Evolutionary conservation across 1,139 yeast genomes (phyloP).

Genomic region (Suzukiozyma palmioleophila): DNA sequence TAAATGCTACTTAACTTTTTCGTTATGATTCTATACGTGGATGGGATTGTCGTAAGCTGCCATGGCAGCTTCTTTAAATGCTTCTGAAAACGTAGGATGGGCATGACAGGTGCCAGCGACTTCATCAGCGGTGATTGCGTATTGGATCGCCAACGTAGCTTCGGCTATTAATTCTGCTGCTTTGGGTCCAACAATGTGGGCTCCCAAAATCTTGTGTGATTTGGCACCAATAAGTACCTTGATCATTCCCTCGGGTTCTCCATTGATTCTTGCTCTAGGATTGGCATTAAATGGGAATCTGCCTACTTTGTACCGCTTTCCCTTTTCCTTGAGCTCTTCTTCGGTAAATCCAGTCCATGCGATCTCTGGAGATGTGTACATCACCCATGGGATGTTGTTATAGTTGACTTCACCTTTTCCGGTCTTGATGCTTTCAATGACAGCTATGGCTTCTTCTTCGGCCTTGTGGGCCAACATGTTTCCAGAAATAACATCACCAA

Average conservation of each 20-base stretch:
- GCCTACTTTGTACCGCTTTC: conserved; percentile 88
- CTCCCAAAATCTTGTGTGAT: conserved; percentile 94
- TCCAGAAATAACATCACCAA: conserved; percentile 97
- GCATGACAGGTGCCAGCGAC: conserved; percentile 97
- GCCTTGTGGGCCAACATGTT: conserved; percentile 99
- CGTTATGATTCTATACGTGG: conserved; percentile 70
- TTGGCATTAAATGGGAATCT: conserved; percentile 98
- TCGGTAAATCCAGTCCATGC: conserved; percentile 99
- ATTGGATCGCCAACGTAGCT: conserved; percentile 95
- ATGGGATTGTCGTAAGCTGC: conserved; percentile 88
- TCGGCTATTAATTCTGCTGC: conserved; percentile 99
- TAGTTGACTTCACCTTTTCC: conserved; percentile 98
- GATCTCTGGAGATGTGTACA: conserved; percentile 98
- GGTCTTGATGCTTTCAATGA: conserved; percentile 85
- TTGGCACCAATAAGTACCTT: conserved; percentile 94
- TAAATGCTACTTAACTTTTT: no score
- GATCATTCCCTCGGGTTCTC: conserved; percentile 95
- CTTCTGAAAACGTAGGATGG: conserved; percentile 97
- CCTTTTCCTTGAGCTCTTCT: conserved; percentile 91
- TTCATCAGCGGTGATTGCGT: conserved; percentile 98
- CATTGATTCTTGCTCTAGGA: conserved; percentile 98
- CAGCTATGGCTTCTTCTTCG: conserved; percentile 99
- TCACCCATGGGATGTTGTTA: conserved; percentile 94
- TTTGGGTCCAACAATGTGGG: conserved; percentile 94
- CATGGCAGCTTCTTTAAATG: conserved; percentile 97